These are phyloP conservation scores for Passalora sequoiae DNA, from an alignment of 2,329 filamentous ascomycete species.

Conservation along the genomic window DNA sequence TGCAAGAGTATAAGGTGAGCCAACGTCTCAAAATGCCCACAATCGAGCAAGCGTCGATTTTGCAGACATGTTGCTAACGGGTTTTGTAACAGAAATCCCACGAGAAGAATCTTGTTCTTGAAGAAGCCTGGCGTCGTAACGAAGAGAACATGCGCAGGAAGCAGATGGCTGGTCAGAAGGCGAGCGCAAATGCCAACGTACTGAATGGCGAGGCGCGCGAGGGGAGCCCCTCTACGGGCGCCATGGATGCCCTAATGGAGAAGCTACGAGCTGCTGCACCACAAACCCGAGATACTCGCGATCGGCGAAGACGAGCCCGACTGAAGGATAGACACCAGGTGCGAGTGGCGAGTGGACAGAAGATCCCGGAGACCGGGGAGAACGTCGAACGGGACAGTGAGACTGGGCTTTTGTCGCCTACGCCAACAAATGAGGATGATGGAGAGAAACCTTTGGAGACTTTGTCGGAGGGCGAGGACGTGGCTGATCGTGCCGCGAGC, in stretches of 20 bases:
- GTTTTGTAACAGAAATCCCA: conserved; percentile 63
- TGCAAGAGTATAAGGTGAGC: conserved; percentile 80
- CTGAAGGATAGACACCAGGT: conserved; percentile 89
- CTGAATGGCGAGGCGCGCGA: conserved; percentile 26
- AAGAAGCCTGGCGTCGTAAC: conserved; percentile 78
- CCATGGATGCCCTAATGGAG: conserved; percentile 93
- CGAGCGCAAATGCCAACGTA: conserved; percentile 34
- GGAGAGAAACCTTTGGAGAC: conserved; percentile 25
- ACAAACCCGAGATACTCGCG: conserved; percentile 80
- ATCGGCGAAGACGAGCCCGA: conserved; percentile 77
- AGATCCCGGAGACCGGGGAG: conserved; percentile 63
- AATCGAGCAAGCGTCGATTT: too few species aligned
- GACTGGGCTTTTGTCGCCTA: conserved; percentile 28
- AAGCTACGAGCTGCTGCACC: conserved; percentile 91
- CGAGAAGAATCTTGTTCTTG: conserved; percentile 80
- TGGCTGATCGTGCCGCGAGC: conserved; percentile 77
- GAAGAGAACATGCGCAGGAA: conserved; percentile 92
- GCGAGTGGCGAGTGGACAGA: conserved; percentile 80
- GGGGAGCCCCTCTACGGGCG: conserved; percentile 66
- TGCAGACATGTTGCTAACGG: background rate
- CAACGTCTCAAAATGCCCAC: too few species aligned
- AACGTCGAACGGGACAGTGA: conserved; percentile 26
- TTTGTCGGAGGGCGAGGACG: conserved; percentile 57
- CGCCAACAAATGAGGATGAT: conserved; percentile 21
- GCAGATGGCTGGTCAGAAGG: conserved; percentile 59